phyloP scores from a whole-genome alignment of 2,329 filamentous ascomycete species.

The Ophiocordyceps sinensis region DNA sequence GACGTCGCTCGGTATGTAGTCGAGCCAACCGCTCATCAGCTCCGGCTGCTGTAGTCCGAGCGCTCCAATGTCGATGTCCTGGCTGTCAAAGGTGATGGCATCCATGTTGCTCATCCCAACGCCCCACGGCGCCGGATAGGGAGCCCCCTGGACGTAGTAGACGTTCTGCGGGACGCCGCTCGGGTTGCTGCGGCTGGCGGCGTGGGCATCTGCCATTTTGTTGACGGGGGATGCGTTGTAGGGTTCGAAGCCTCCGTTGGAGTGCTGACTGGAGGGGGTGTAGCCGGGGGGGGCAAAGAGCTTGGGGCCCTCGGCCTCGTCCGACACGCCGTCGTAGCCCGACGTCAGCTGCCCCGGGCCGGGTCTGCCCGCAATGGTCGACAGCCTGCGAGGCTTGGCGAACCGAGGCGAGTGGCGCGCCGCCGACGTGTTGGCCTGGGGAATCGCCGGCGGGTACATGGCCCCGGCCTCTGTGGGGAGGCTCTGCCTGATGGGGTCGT shows the following conservation, averaged over 20 bases:
- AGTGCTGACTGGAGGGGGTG: slow-evolving; percentile 25
- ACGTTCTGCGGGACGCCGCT: slow-evolving; percentile 5
- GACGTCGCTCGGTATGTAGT: slow-evolving; percentile 56
- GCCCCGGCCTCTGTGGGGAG: slow-evolving; percentile 28
- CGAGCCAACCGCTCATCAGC: slow-evolving; percentile 57
- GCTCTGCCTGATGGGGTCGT: slow-evolving; percentile 43
- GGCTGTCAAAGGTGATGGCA: slow-evolving; percentile 58
- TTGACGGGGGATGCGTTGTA: slow-evolving; percentile 27
- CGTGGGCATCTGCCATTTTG: slow-evolving; percentile 20
- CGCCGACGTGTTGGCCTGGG: slow-evolving; percentile 33
- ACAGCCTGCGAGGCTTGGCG: slow-evolving; percentile 10
- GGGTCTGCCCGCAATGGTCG: slow-evolving; percentile 8
- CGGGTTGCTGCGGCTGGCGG: background rate
- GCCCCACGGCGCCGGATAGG: slow-evolving; percentile 17
- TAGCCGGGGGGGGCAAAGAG: slow-evolving; percentile 19
- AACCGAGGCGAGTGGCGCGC: slow-evolving; percentile 27
- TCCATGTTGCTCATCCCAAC: slow-evolving; percentile 22
- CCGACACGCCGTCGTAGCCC: slow-evolving; percentile 14
- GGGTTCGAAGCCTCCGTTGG: slow-evolving; percentile 25
- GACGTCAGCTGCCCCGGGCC: slow-evolving; percentile 10
- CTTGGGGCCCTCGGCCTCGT: slow-evolving; percentile 18
- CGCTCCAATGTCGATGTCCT: slow-evolving; percentile 61
- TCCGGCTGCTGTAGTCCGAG: slow-evolving; percentile 44
- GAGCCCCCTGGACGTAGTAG: slow-evolving; percentile 14
- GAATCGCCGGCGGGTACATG: slow-evolving; percentile 34